phyloP scores from a whole-genome alignment of 495 filamentous ascomycete species.

The Annulohypoxylon nitens region DNA sequence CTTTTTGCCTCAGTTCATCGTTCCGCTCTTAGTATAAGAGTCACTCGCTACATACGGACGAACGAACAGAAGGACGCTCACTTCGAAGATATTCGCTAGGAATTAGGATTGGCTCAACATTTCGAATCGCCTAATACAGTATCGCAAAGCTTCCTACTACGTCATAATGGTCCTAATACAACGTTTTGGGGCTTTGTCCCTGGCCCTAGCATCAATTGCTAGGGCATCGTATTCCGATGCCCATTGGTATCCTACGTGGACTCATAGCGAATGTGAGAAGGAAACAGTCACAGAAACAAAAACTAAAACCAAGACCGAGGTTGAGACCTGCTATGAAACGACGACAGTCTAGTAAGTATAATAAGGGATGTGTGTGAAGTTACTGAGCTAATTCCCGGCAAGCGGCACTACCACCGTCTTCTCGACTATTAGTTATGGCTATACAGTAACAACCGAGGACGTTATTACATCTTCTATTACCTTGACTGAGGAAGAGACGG shows the following conservation, averaged over 20 bases:
- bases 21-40: constrained; percentile 31
- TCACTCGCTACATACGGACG: constrained; percentile 41
- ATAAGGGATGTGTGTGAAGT: neutral
- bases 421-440: constrained; percentile 26
- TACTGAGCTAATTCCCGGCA: constrained; percentile 24
- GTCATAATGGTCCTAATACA: constrained; percentile 41
- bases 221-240: constrained; percentile 23
- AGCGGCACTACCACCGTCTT: constrained; percentile 39
- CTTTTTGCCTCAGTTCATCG: constrained; percentile 16
- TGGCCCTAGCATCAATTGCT: constrained; percentile 34
- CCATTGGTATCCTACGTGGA: constrained; percentile 26
- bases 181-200: constrained; percentile 35
- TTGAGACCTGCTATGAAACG: constrained; percentile 34
- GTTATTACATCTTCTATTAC: constrained; percentile 12
- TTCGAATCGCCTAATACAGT: neutral
- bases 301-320: constrained; percentile 21
- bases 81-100: constrained; percentile 32
- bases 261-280: constrained; percentile 15
- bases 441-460: constrained; percentile 30
- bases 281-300: constrained; percentile 40
- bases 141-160: constrained; percentile 11
- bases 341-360: constrained; percentile 47
- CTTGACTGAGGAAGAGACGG: constrained; percentile 27
- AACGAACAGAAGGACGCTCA: constrained; percentile 43
- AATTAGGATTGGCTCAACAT: constrained; percentile 10